Percentiles rank a stretch among this genome's conserved stretches.
Evolutionary conservation across 129 eudicot species (phyloP).

Genomic region (Flaveria trinervia): DNA sequence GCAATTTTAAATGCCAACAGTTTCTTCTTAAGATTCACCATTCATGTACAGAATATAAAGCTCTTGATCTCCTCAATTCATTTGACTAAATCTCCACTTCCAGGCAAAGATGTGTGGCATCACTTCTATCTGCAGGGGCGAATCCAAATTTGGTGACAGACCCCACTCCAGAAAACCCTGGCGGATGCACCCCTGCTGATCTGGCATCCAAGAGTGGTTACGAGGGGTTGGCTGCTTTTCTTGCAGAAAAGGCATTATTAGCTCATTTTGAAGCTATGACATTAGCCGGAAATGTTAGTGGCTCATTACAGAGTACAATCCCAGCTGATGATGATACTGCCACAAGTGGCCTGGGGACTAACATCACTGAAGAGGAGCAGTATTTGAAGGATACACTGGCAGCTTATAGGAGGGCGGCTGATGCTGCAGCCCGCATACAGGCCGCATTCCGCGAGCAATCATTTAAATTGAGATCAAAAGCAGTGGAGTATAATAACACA

Average conservation of each 20-base stretch:
- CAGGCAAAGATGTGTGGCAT: conserved; percentile 85
- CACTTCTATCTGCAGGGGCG: conserved; percentile 95
- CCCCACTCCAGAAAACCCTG: conserved; percentile 82
- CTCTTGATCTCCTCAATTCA: conserved; percentile 10
- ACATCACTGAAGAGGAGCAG: conserved; percentile 65
- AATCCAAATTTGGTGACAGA: conserved; percentile 90
- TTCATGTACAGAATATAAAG: neutral
- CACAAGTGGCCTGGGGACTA: conserved; percentile 30
- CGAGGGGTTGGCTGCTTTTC: conserved; percentile 92
- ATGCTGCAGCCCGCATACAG: conserved; percentile 98
- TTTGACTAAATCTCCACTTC: conserved; percentile 24
- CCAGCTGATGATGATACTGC: conserved; percentile 41
- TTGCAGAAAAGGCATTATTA: conserved; percentile 87
- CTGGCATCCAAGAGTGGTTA: conserved; percentile 80
- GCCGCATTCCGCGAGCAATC: conserved; percentile 89
- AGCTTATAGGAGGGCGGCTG: conserved; percentile 96
- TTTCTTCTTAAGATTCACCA: neutral
- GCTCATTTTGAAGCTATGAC: conserved; percentile 88
- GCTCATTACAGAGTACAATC: conserved; percentile 57
- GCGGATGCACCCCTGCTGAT: conserved; percentile 86
- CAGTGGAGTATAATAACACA: conserved; percentile 52
- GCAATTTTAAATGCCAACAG: neutral
- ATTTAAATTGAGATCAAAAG: conserved; percentile 58
- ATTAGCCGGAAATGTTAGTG: conserved; percentile 88
- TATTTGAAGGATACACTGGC: conserved; percentile 79